A percentile compares a stretch with the other conserved stretches of the same genome.
These are phyloP conservation scores for Aspergillus luchuensis DNA, from an alignment of 2,329 filamentous ascomycete genomes.

Conservation along the genomic window DNA sequence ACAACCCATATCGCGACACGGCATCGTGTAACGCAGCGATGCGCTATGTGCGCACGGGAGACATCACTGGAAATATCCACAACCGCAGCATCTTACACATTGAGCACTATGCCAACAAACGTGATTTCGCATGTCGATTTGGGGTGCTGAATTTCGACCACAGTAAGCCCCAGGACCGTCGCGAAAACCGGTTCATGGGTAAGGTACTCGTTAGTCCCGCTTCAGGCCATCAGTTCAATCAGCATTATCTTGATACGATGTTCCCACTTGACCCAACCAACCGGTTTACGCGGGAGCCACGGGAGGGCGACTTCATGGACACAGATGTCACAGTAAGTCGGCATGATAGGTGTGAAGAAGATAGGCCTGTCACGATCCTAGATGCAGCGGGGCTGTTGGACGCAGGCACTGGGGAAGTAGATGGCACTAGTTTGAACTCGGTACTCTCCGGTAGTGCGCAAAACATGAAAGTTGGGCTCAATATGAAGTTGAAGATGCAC, in stretches of 20 bases:
- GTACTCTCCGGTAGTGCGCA: not conserved
- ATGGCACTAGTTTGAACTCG: not conserved
- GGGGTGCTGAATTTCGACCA: slow-evolving; percentile 67
- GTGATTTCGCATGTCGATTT: slow-evolving; percentile 73
- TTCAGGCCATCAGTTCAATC: slow-evolving; percentile 47
- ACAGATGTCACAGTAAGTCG: slow-evolving; percentile 23
- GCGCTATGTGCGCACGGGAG: slow-evolving; percentile 31
- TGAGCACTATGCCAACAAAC: slow-evolving; percentile 76
- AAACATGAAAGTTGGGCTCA: not conserved
- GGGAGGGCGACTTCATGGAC: slow-evolving; percentile 38
- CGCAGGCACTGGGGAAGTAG: not conserved
- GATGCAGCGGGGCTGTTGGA: not conserved
- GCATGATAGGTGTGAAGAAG: slow-evolving; percentile 4
- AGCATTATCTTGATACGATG: slow-evolving; percentile 49
- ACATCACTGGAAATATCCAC: not conserved
- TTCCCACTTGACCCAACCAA: slow-evolving; percentile 38
- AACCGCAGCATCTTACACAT: slow-evolving; percentile 64
- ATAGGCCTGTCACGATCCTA: not conserved
- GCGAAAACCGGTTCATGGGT: slow-evolving; percentile 53
- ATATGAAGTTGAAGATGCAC: slow-evolving; percentile 30
- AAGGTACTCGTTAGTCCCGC: slow-evolving; percentile 49
- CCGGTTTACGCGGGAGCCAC: slow-evolving; percentile 26
- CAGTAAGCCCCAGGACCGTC: slow-evolving; percentile 34
- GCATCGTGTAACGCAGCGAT: not conserved
- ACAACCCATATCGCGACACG: slow-evolving; percentile 65